phyloP scores from a whole-genome alignment of 345 rosid species.

The Eucalyptus cladocalyx region DNA sequence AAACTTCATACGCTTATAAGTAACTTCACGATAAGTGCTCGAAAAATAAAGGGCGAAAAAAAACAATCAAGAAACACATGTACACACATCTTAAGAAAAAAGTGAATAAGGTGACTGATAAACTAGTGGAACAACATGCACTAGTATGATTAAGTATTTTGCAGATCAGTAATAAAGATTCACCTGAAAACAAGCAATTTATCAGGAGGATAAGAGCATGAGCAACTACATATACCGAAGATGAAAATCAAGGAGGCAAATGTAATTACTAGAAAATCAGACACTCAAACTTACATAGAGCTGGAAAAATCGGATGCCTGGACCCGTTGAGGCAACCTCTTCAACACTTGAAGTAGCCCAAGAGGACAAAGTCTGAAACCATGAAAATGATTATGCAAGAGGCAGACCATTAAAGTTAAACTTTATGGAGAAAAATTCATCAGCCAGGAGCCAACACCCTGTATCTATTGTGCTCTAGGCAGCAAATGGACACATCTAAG shows the following conservation, averaged over 20 bases:
- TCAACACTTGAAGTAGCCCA: constrained; percentile 95
- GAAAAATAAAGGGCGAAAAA: neutral
- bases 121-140: neutral
- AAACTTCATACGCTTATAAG: neutral
- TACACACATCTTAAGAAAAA: neutral
- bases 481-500: neutral
- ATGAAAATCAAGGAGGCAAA: neutral
- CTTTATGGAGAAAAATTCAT: neutral
- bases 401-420: neutral
- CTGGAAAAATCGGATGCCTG: constrained; percentile 90
- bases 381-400: neutral
- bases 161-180: neutral
- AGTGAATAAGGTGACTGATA: neutral
- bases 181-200: neutral
- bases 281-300: constrained; percentile 56
- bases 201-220: neutral
- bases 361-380: constrained; percentile 68
- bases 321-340: constrained; percentile 93
- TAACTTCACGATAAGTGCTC: neutral
- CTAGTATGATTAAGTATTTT: neutral
- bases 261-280: neutral
- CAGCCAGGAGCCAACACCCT: neutral
- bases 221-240: neutral
- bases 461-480: neutral
- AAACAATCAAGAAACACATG: neutral